Evolutionary conservation across 495 filamentous ascomycete genomes (phyloP).

Genomic region (Talaromyces wortmannii): DNA sequence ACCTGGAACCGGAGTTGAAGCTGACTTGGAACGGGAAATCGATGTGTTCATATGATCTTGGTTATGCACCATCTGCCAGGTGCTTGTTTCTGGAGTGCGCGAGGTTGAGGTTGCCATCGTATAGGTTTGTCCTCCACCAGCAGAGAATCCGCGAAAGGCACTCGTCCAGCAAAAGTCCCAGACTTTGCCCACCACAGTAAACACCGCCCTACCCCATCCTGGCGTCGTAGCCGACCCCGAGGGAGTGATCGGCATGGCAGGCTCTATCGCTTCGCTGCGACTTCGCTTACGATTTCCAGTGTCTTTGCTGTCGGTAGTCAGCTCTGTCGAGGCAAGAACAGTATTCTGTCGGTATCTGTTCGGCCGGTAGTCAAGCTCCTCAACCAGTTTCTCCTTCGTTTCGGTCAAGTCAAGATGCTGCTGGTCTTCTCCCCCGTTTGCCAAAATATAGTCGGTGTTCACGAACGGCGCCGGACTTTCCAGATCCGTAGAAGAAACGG

Average conservation of each 20-base stretch:
- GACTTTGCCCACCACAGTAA: constrained; percentile 65
- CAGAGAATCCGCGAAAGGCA: constrained; percentile 76
- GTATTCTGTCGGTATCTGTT: constrained; percentile 38
- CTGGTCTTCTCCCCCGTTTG: constrained; percentile 56
- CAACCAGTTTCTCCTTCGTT: constrained; percentile 26
- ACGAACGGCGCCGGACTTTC: constrained; percentile 40
- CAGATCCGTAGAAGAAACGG: constrained; percentile 10
- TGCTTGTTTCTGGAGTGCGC: constrained; percentile 10
- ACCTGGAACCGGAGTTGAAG: constrained; percentile 31
- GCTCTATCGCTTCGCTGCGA: constrained; percentile 25
- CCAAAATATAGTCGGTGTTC: constrained; percentile 50
- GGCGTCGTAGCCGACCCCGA: constrained; percentile 6
- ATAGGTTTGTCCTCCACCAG: constrained; percentile 73
- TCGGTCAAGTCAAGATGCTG: constrained; percentile 4
- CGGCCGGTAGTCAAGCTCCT: constrained; percentile 37
- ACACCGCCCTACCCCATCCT: constrained; percentile 40
- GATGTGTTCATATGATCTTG: constrained; percentile 10
- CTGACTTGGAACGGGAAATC: neutral
- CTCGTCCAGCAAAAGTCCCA: constrained; percentile 73
- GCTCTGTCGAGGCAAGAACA: constrained; percentile 19
- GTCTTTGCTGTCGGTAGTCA: constrained; percentile 11
- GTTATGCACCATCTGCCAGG: constrained; percentile 18
- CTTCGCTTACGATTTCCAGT: constrained; percentile 32
- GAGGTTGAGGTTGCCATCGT: constrained; percentile 23
- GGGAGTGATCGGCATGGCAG: constrained; percentile 13